Percentiles rank a stretch among this genome's conserved stretches.
phyloP scores from a whole-genome alignment of 305 asterid species.

The Ajuga reptans region DNA sequence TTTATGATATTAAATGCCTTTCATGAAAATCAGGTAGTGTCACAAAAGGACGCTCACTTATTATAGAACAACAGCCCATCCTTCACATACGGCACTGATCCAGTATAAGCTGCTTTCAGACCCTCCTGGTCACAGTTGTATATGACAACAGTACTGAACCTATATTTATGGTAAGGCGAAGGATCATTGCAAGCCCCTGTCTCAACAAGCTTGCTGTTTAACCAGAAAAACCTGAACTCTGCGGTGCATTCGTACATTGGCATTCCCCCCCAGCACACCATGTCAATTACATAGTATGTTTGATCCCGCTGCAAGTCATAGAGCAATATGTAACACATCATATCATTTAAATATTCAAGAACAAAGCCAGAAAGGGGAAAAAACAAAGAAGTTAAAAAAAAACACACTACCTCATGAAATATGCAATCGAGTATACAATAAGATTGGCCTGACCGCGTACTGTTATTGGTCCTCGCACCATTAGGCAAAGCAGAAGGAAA shows the following conservation, averaged over 20 bases:
- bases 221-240: constrained; percentile 89
- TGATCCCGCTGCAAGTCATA: constrained; percentile 59
- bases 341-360: constrained; percentile 2
- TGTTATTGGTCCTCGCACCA: constrained; percentile 56
- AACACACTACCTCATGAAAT: constrained; percentile 68
- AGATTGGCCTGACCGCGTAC: constrained; percentile 55
- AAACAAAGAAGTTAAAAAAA: background rate
- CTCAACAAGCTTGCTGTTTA: constrained; percentile 77
- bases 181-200: constrained; percentile 67
- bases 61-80: constrained; percentile 85
- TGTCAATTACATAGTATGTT: constrained; percentile 74
- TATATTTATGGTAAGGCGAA: constrained; percentile 59
- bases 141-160: constrained; percentile 45
- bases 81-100: constrained; percentile 55
- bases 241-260: constrained; percentile 81
- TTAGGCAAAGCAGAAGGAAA: constrained; percentile 88
- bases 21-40: background rate
- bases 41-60: constrained; percentile 42
- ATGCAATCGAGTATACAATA: constrained; percentile 92
- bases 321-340: constrained; percentile 19
- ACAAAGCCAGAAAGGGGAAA: constrained; percentile 5
- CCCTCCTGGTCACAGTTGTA: constrained; percentile 68
- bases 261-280: constrained; percentile 93
- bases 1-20: background rate
- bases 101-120: constrained; percentile 62